Conservation (phyloP, 2,329 filamentous ascomycete genomes). For the Aspergillus jensenii region DNA sequence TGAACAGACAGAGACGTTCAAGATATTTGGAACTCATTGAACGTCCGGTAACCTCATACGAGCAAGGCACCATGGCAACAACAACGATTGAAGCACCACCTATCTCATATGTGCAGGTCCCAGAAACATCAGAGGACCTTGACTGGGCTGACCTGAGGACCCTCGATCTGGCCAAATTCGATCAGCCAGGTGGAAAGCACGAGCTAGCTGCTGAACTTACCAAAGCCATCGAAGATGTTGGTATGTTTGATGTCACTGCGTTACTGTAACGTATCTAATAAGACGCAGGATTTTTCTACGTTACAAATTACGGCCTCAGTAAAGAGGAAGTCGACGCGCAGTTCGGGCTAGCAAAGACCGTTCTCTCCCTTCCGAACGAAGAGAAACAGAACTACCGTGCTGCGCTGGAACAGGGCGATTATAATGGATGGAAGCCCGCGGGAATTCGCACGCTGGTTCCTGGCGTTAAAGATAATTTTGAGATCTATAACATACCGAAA, state of each 20-base stretch:
- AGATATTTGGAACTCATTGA: too few species aligned
- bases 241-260: background rate
- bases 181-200: background rate
- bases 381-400: slow-evolving; percentile 57
- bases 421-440: slow-evolving; percentile 55
- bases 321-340: slow-evolving; percentile 60
- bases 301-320: slow-evolving; percentile 58
- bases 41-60: too few species aligned
- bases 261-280: background rate
- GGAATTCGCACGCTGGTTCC: slow-evolving; percentile 31
- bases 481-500: slow-evolving; percentile 64
- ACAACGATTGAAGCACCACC: too few species aligned
- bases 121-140: too few species aligned
- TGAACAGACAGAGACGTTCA: too few species aligned
- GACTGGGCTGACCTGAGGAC: background rate
- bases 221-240: background rate
- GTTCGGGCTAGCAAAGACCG: slow-evolving; percentile 58
- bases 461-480: slow-evolving; percentile 56
- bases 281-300: slow-evolving; percentile 57
- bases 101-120: too few species aligned
- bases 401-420: slow-evolving; percentile 52
- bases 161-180: background rate
- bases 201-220: background rate
- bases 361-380: slow-evolving; percentile 55
- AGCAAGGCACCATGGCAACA: too few species aligned